A percentile compares a stretch with the other conserved stretches of the same genome.
phyloP scores from a whole-genome alignment of 495 filamentous ascomycete species.

The Podospora australis region DNA sequence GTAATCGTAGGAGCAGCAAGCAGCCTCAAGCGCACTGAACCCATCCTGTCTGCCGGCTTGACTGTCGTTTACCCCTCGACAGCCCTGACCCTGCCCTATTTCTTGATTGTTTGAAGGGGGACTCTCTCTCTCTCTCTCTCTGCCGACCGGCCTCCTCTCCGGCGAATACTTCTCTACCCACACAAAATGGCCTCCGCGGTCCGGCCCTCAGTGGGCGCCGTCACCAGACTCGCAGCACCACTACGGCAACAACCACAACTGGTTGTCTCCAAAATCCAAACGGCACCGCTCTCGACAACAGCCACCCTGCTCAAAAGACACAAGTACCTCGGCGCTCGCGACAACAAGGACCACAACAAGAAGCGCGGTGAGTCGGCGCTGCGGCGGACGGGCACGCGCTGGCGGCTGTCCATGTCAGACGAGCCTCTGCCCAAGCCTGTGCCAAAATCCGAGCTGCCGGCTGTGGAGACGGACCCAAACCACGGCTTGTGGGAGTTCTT shows the following conservation, averaged over 20 bases:
- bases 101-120: neutral
- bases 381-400: constrained; percentile 66
- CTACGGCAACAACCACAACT: neutral
- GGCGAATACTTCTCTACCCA: too few relatives aligned
- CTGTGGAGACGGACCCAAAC: constrained; percentile 53
- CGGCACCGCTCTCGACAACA: constrained; percentile 31
- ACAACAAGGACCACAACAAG: constrained; percentile 55
- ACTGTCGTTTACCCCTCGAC: neutral
- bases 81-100: neutral
- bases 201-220: constrained; percentile 36
- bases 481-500: constrained; percentile 98
- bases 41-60: neutral
- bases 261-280: constrained; percentile 13
- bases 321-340: constrained; percentile 29
- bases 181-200: constrained; percentile 27
- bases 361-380: constrained; percentile 75
- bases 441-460: constrained; percentile 53
- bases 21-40: constrained; percentile 5
- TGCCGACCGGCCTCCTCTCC: too few relatives aligned
- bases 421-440: constrained; percentile 70
- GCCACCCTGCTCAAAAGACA: constrained; percentile 29
- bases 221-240: constrained; percentile 12
- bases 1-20: too few relatives aligned
- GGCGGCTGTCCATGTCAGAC: constrained; percentile 61
- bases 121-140: too few relatives aligned